phyloP scores from a whole-genome alignment of 257 asterid species.

The Agastache rugosa region DNA sequence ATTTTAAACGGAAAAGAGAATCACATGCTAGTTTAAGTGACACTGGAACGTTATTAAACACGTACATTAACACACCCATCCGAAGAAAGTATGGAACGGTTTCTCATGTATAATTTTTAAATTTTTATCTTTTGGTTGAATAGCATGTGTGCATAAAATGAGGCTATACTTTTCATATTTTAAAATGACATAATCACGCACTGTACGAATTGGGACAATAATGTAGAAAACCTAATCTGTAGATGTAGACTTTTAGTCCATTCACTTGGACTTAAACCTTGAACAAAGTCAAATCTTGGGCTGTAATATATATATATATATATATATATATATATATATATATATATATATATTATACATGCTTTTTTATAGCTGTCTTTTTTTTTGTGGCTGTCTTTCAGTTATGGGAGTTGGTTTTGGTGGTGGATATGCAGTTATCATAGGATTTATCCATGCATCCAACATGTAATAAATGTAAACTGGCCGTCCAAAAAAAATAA shows the following conservation, averaged over 20 bases:
- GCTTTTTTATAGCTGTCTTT: background rate
- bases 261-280: conserved; percentile 6
- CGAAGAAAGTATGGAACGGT: background rate
- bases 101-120: background rate
- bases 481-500: background rate
- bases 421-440: conserved; percentile 22
- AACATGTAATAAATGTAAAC: conserved; percentile 19
- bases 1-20: too few relatives aligned
- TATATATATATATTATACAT: too few relatives aligned
- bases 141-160: background rate
- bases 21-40: too few relatives aligned
- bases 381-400: background rate
- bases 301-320: too few relatives aligned
- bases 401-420: background rate
- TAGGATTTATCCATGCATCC: conserved; percentile 29
- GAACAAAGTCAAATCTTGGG: conserved; percentile 25
- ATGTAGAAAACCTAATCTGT: background rate
- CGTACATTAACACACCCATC: background rate
- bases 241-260: conserved; percentile 21
- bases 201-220: background rate
- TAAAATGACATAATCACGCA: background rate
- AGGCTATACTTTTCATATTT: background rate
- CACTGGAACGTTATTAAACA: background rate
- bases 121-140: background rate
- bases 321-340: too few relatives aligned